Evolutionary conservation across 2,329 filamentous ascomycete species (phyloP), one percentile per base, ranked within the genome.

Genomic region (Corinectria fuckeliana): DNA sequence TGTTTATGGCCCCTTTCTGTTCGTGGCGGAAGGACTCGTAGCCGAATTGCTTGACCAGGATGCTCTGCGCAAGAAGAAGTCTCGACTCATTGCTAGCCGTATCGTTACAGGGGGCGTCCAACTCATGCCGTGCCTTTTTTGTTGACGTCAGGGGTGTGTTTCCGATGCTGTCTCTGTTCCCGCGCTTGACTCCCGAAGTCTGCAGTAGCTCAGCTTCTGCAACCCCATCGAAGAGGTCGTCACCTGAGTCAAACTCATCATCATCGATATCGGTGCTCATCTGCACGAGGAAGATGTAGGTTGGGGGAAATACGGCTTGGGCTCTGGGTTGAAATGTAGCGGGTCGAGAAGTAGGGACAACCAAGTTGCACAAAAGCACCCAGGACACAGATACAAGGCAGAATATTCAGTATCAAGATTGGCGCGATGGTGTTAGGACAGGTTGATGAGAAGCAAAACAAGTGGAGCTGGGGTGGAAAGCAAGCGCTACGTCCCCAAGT

Each of bases 21-120:
- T 82, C 79, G 30, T 81, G 76, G 1, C 80, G 76, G 50, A 82
- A 82, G 7, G 62, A 55, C 0, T 71, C 61, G 50, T 77, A 74
- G 0, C 76, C 77, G 45, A 82, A 82, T 1, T 72, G 76, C 0
- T 77, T 65, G 10, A 64, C 64, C 9, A 82, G 63, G 3, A 81
- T 72, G 4, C 60, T 58, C 20, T 63, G 64, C 2, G 72, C 69
- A 3, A 72, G 50, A 6, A 51, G 41, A 38, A 60, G 30, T 16
- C 38, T 49, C 18, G 54, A 48, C 9, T 59, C 16, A 8, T 63
- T 56, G 7, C 23, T 32, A 20, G 28, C 14, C 8, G 5, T 25
- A 20, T 20, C 21, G 13, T 21, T 26, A 3, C 20, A 11, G 1
- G 34, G 16, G 8, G 8, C 28, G 8, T 44, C 21, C 13, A 34